Conservation (phyloP, 116 monocot genomes). For the Trichopus zeylanicus region DNA sequence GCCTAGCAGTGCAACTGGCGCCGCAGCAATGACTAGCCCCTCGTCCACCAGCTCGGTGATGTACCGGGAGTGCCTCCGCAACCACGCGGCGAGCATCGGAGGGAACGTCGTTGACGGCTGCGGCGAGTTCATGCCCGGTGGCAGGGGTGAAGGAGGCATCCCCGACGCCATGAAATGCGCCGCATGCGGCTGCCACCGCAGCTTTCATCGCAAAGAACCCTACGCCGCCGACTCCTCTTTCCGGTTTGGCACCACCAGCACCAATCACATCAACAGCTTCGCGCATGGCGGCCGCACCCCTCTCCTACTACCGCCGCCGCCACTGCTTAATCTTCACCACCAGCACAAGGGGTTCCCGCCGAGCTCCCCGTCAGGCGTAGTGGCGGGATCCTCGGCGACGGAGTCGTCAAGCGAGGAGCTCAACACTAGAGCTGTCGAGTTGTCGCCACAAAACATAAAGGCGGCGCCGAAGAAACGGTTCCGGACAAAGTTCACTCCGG, state of each 20-base stretch:
- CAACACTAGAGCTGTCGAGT: neutral
- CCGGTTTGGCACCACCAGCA: neutral
- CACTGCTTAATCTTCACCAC: neutral
- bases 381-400: neutral
- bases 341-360: too few relatives aligned
- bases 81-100: conserved; percentile 36
- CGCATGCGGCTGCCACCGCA: conserved; percentile 31
- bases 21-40: too few relatives aligned
- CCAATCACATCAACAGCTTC: too few relatives aligned
- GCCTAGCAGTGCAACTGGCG: too few relatives aligned
- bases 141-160: too few relatives aligned
- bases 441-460: too few relatives aligned
- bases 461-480: conserved; percentile 6
- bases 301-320: neutral
- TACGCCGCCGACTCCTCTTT: neutral
- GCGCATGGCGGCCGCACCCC: neutral
- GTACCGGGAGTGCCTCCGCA: conserved; percentile 28
- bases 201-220: conserved; percentile 20
- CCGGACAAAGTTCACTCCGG: conserved; percentile 7
- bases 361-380: too few relatives aligned
- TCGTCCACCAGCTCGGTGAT: neutral
- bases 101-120: conserved; percentile 37
- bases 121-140: conserved; percentile 33
- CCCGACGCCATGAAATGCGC: conserved; percentile 22
- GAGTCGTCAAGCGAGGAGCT: conserved; percentile 12